Percentiles rank a stretch among this genome's conserved stretches.
These are phyloP conservation scores for Hortiboletus flavorubellus DNA, from an alignment of 768 basidiomycete genomes.

Conservation along the genomic window DNA sequence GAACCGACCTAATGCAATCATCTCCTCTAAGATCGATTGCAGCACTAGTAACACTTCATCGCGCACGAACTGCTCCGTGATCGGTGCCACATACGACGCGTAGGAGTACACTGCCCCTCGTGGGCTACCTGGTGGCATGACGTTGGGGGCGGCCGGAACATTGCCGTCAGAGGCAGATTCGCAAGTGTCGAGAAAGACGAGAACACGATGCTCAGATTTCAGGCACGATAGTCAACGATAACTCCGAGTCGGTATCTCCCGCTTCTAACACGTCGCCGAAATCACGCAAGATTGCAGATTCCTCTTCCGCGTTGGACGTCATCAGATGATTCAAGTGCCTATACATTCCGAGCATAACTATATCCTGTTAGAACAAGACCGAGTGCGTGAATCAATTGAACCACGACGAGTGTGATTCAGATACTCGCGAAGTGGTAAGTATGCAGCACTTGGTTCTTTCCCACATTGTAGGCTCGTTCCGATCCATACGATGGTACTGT, in stretches of 20 bases:
- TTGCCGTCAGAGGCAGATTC: slow-evolving; percentile 43
- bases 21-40: slow-evolving; percentile 44
- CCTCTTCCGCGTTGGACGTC: slow-evolving; percentile 35
- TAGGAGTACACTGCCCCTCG: slow-evolving; percentile 32
- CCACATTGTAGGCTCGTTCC: slow-evolving; percentile 45
- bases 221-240: slow-evolving; percentile 32
- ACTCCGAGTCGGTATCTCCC: slow-evolving; percentile 34
- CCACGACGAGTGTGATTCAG: neutral
- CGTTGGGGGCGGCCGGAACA: slow-evolving; percentile 47
- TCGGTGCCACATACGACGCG: slow-evolving; percentile 37
- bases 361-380: slow-evolving; percentile 29
- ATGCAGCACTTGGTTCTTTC: slow-evolving; percentile 39
- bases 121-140: neutral
- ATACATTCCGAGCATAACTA: slow-evolving; percentile 53
- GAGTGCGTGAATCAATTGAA: neutral
- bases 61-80: slow-evolving; percentile 40
- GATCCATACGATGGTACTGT: slow-evolving; percentile 48
- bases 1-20: slow-evolving; percentile 40
- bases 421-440: slow-evolving; percentile 31
- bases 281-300: slow-evolving; percentile 43
- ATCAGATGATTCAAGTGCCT: slow-evolving; percentile 41
- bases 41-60: slow-evolving; percentile 46
- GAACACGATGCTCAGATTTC: slow-evolving; percentile 66
- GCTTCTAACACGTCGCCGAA: slow-evolving; percentile 42
- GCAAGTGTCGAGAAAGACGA: slow-evolving; percentile 52